Evolutionary conservation across 805 yeast genomes (phyloP), one percentile per base, ranked within the genome.

Genomic region (Candida maltosa): DNA sequence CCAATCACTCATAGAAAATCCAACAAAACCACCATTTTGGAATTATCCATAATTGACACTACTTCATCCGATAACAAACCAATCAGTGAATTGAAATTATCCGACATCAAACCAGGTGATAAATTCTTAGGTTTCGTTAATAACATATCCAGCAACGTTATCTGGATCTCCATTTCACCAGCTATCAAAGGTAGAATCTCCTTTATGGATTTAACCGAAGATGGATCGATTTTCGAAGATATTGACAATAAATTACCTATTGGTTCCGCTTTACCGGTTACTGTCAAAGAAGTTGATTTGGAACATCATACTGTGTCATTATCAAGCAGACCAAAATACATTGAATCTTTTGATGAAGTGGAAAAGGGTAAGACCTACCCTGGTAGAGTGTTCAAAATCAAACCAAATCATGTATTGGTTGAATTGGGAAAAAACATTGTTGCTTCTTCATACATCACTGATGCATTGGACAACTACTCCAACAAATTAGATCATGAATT

Each of bases 131-230:
- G 78, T 2, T 87, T 69, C 53, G 77, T 88, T 37, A 84, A 83
- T 54, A 81, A 82, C 47, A 60, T 72, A 29, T 66, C 76, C 10
- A 70, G 69, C 32, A 85, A 84, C 16, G 67, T 64, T 41, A 67
- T 80, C 25, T 83, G 86, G 81, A 81, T 80, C 18, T 76, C 81
- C 17, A 54, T 87, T 27, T 69, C 88, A 1, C 91, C 95, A 22
- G 62, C 71, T 15, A 60, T 83, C 26, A 75, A 73, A 38, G 95
- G 89, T 4, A 73, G 78, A 36, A 62, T 87, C 21, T 69, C 87
- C 1, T 60, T 78, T 32, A 69, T 83, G 62, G 84, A 87, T 40
- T 60, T 84, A 23, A 62, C 81, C 7, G 73, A 73, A 41, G 77
- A 81, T 47, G 62, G 68, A n/a, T 51, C 69, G 2, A 52, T 66